phyloP scores from a whole-genome alignment of 2,329 filamentous ascomycete species.

The Sporothrix curviconia region DNA sequence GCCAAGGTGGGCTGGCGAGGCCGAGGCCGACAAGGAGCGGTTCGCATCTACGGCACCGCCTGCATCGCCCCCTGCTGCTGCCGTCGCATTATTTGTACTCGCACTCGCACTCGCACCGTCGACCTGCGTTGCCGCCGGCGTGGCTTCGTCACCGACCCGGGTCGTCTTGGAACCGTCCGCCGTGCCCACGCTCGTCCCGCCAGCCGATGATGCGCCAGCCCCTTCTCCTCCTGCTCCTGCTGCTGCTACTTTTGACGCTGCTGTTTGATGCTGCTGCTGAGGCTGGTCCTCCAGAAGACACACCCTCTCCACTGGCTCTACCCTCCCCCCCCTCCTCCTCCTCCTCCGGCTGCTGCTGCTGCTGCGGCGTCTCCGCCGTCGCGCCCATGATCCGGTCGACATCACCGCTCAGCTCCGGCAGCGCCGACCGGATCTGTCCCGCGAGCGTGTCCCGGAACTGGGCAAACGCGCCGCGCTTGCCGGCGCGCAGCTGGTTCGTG shows the following conservation, averaged over 20 bases:
- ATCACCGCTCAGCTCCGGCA: slow-evolving; percentile 54
- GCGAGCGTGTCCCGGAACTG: slow-evolving; percentile 57
- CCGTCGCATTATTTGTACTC: not conserved
- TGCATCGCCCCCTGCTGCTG: not conserved
- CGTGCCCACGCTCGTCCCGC: not conserved
- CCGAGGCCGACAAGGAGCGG: not conserved
- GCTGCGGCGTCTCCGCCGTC: slow-evolving; percentile 27
- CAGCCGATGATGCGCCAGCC: not conserved
- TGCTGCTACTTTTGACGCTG: too few relatives aligned
- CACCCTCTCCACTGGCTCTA: too few relatives aligned
- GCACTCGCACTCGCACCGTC: too few relatives aligned
- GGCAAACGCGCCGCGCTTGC: slow-evolving; percentile 56
- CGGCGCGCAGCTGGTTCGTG: slow-evolving; percentile 60
- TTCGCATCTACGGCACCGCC: too few relatives aligned
- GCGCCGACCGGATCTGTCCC: slow-evolving; percentile 47
- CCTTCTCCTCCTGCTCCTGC: too few relatives aligned
- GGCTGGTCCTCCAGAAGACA: too few relatives aligned
- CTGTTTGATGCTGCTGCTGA: too few relatives aligned
- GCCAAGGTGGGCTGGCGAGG: slow-evolving; percentile 4
- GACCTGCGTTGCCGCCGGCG: too few relatives aligned
- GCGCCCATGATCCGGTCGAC: slow-evolving; percentile 44
- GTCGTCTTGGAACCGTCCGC: not conserved
- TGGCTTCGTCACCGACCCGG: not conserved
- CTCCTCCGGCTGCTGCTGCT: too few relatives aligned
- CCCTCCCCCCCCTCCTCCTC: too few relatives aligned